These are phyloP conservation scores for Moesziomyces globuligerus DNA, from an alignment of 1,284 basidiomycete species.

Conservation along the genomic window DNA sequence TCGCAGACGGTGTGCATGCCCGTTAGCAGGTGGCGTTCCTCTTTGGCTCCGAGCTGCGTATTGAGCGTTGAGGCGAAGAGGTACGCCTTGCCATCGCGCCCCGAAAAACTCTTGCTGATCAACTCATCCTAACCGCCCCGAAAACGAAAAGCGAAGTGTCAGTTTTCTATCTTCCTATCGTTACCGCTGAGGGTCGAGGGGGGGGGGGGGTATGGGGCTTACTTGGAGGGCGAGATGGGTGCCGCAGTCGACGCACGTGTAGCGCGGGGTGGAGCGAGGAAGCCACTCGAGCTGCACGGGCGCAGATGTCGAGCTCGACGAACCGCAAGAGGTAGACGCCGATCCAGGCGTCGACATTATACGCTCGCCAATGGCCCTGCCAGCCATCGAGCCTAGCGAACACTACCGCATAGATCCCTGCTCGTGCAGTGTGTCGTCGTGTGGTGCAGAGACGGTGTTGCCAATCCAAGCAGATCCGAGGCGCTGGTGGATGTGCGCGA, in stretches of 20 bases:
- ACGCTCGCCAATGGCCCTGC: too few relatives aligned
- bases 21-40: conserved; percentile 81
- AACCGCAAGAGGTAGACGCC: background rate
- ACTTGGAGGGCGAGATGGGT: conserved; percentile 56
- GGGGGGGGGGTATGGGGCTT: conserved; percentile 6
- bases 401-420: too few relatives aligned
- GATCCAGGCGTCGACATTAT: too few relatives aligned
- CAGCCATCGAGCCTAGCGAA: too few relatives aligned
- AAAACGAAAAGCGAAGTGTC: background rate
- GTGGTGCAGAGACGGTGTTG: too few relatives aligned
- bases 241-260: conserved; percentile 58
- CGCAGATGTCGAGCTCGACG: background rate
- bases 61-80: conserved; percentile 82
- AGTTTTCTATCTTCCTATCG: too few relatives aligned
- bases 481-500: too few relatives aligned
- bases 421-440: too few relatives aligned
- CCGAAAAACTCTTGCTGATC: conserved; percentile 85
- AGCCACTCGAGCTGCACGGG: conserved; percentile 19
- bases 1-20: conserved; percentile 83
- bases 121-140: conserved; percentile 75
- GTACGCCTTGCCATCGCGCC: conserved; percentile 83
- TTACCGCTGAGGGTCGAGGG: background rate
- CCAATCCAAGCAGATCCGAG: too few relatives aligned
- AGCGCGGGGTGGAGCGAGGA: conserved; percentile 36
- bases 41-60: conserved; percentile 77